Percentiles rank a stretch among this genome's conserved stretches.
Conservation (phyloP, 2,329 filamentous ascomycete species). For the Trichoderma lentiforme region DNA sequence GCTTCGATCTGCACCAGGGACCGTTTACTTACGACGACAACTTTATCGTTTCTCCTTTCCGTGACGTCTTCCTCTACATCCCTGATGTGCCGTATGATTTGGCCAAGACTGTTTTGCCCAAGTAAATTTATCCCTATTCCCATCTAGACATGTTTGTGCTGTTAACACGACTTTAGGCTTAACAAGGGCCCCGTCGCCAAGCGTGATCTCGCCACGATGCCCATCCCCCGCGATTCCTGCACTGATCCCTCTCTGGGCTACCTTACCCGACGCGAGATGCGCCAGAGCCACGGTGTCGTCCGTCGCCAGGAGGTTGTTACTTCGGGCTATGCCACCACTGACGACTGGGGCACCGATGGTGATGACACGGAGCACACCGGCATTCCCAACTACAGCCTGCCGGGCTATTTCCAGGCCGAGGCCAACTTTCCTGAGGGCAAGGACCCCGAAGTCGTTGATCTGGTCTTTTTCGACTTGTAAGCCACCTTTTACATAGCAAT, state of each 20-base stretch:
- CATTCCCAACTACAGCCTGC: slow-evolving; percentile 46
- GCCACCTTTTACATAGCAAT: slow-evolving; percentile 18
- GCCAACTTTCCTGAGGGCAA: slow-evolving; percentile 46
- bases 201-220: slow-evolving; percentile 35
- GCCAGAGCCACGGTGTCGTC: slow-evolving; percentile 36
- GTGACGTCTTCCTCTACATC: slow-evolving; percentile 51
- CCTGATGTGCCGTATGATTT: slow-evolving; percentile 47
- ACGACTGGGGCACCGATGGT: slow-evolving; percentile 54
- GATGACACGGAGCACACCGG: slow-evolving; percentile 52
- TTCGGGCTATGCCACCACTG: slow-evolving; percentile 52
- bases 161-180: slow-evolving; percentile 28
- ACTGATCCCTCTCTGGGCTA: slow-evolving; percentile 41
- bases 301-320: slow-evolving; percentile 48
- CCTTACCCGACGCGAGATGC: slow-evolving; percentile 24
- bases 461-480: slow-evolving; percentile 53
- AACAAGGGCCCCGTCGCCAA: slow-evolving; percentile 41
- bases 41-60: slow-evolving; percentile 56
- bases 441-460: slow-evolving; percentile 45
- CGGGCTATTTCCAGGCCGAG: slow-evolving; percentile 49
- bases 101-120: slow-evolving; percentile 36
- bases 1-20: slow-evolving; percentile 61
- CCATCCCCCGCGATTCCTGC: slow-evolving; percentile 43
- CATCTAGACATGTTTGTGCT: neutral
- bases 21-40: slow-evolving; percentile 54
- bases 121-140: slow-evolving; percentile 21